These are phyloP conservation scores for Mortierella antarctica DNA, from an alignment of 192 early-diverging fungal genomes.

Conservation along the genomic window DNA sequence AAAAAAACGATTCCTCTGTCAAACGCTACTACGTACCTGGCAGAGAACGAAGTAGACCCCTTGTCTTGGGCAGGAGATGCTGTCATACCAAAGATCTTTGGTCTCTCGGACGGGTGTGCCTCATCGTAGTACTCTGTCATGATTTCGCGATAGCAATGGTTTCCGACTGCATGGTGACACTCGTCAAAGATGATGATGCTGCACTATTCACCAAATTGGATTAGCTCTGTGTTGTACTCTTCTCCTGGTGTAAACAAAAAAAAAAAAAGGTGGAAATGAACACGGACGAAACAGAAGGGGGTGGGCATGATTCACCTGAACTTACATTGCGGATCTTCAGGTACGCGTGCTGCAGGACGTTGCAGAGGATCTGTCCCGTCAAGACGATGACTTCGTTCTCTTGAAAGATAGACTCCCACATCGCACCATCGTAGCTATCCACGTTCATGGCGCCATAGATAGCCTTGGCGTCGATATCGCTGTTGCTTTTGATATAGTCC, in stretches of 20 bases:
- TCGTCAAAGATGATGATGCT: slow-evolving; percentile 93
- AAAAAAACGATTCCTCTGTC: background rate
- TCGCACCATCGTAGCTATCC: slow-evolving; percentile 66
- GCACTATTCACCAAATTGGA: slow-evolving; percentile 56
- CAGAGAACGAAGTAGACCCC: slow-evolving; percentile 14
- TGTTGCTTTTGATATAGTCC: slow-evolving; percentile 75
- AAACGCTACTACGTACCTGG: slow-evolving; percentile 12
- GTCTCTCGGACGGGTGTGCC: slow-evolving; percentile 59
- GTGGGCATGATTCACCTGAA: background rate
- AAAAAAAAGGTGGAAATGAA: slow-evolving; percentile 36
- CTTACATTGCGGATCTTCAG: slow-evolving; percentile 54
- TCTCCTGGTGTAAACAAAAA: background rate
- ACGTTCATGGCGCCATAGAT: slow-evolving; percentile 78
- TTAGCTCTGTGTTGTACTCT: background rate
- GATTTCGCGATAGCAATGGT: slow-evolving; percentile 80
- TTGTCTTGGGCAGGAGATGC: slow-evolving; percentile 78
- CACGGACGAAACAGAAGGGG: slow-evolving; percentile 48
- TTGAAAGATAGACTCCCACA: slow-evolving; percentile 72
- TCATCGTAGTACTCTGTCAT: slow-evolving; percentile 85
- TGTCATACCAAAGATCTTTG: slow-evolving; percentile 92
- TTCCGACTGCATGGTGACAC: slow-evolving; percentile 85
- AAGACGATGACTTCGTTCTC: slow-evolving; percentile 80
- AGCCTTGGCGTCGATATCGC: slow-evolving; percentile 67
- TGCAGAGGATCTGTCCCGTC: slow-evolving; percentile 87
- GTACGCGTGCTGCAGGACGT: slow-evolving; percentile 71